Evolutionary conservation across 139 green algal genomes (phyloP).

Genomic region (Gonium pectorale): DNA sequence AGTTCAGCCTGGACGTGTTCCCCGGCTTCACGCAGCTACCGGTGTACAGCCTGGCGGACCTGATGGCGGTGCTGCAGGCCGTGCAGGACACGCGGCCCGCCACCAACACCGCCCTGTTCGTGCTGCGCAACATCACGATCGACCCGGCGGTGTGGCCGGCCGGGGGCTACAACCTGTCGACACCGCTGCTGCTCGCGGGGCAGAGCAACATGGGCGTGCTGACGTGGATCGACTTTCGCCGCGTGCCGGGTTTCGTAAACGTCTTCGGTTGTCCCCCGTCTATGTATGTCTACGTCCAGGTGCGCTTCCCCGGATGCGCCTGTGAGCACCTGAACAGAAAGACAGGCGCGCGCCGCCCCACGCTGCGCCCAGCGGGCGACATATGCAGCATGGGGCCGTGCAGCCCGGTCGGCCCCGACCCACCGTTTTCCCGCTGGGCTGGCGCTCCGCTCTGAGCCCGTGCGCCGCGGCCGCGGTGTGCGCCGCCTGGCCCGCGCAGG

Average conservation of each 20-base stretch:
- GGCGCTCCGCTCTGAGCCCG: too few relatives aligned
- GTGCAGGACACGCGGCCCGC: neutral
- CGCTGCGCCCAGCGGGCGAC: too few relatives aligned
- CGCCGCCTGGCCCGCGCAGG: too few relatives aligned
- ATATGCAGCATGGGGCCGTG: too few relatives aligned
- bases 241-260: neutral
- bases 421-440: too few relatives aligned
- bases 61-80: neutral
- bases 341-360: too few relatives aligned
- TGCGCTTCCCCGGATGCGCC: too few relatives aligned
- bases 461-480: too few relatives aligned
- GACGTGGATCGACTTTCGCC: conserved; percentile 25
- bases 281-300: conserved; percentile 11
- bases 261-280: neutral
- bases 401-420: too few relatives aligned
- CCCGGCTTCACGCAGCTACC: conserved; percentile 1
- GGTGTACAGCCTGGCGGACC: conserved; percentile 11
- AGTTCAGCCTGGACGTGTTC: neutral
- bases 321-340: too few relatives aligned
- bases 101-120: neutral
- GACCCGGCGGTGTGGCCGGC: neutral
- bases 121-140: conserved; percentile 30
- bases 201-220: neutral
- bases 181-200: conserved; percentile 9
- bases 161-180: neutral